phyloP scores from a whole-genome alignment of 768 basidiomycete genomes.

The Dictyophora rubrovolvata region DNA sequence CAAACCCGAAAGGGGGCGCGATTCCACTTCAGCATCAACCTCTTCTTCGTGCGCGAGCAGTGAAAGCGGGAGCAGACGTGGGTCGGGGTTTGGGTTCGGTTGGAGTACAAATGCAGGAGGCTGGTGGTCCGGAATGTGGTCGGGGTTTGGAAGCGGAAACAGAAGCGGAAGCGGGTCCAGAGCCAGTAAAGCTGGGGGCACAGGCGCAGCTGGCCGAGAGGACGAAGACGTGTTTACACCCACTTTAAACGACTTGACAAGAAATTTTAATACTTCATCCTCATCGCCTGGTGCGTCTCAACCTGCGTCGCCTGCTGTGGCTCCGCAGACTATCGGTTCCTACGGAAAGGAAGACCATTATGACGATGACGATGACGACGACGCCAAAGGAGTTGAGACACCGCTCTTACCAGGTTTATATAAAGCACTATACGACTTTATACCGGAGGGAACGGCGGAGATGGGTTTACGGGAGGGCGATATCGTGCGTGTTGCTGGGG shows the following conservation, averaged over 20 bases:
- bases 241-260: slow-evolving; percentile 34
- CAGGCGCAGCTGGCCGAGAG: background rate
- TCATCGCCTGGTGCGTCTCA: slow-evolving; percentile 17
- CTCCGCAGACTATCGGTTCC: slow-evolving; percentile 18
- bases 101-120: slow-evolving; percentile 27
- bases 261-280: slow-evolving; percentile 31
- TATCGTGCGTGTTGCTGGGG: slow-evolving; percentile 57
- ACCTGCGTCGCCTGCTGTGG: slow-evolving; percentile 21
- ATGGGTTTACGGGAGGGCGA: slow-evolving; percentile 74
- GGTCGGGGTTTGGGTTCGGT: slow-evolving; percentile 26
- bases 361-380: slow-evolving; percentile 13
- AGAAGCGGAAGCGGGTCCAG: slow-evolving; percentile 8
- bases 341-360: slow-evolving; percentile 11
- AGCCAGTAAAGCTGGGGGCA: slow-evolving; percentile 11
- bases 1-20: slow-evolving; percentile 11
- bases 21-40: background rate
- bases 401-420: slow-evolving; percentile 62
- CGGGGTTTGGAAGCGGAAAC: slow-evolving; percentile 19
- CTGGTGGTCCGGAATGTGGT: slow-evolving; percentile 28
- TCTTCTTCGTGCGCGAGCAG: slow-evolving; percentile 10
- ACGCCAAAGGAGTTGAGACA: slow-evolving; percentile 13
- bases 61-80: slow-evolving; percentile 21
- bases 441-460: slow-evolving; percentile 74
- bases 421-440: slow-evolving; percentile 67
- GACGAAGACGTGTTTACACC: slow-evolving; percentile 17